A percentile compares a stretch with the other conserved stretches of the same genome.
Conservation (phyloP, 192 early-diverging fungal species). For the Chytriomyces confervae region DNA sequence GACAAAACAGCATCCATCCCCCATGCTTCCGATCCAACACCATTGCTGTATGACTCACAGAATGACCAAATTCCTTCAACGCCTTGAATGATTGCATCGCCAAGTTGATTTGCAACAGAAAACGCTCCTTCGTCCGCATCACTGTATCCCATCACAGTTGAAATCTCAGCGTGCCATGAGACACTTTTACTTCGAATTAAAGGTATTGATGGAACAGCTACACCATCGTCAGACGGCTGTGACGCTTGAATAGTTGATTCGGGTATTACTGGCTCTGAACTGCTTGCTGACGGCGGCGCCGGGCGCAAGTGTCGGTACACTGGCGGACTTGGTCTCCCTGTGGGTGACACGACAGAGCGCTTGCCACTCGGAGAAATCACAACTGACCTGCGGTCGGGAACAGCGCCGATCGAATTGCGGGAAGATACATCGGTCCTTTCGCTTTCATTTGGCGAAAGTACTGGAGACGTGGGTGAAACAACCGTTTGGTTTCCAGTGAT, state of each 20-base stretch:
- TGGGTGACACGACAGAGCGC: not conserved
- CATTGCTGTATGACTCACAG: not conserved
- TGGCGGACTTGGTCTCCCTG: not conserved
- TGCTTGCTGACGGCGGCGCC: not conserved
- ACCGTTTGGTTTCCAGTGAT: too few relatives aligned
- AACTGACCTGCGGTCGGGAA: too few relatives aligned
- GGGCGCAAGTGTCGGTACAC: not conserved
- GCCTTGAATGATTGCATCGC: not conserved
- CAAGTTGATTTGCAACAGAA: not conserved
- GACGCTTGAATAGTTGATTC: too few relatives aligned
- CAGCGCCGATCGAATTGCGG: too few relatives aligned
- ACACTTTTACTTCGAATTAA: not conserved
- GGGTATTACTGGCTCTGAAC: too few relatives aligned
- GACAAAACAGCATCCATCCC: not conserved
- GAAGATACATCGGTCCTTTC: too few relatives aligned
- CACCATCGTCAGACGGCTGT: not conserved
- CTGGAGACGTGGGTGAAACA: not conserved
- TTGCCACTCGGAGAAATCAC: too few relatives aligned
- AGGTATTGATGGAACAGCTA: not conserved
- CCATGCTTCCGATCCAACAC: not conserved
- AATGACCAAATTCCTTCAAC: constrained; percentile 6
- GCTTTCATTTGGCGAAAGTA: too few relatives aligned
- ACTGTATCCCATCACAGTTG: constrained; percentile 4
- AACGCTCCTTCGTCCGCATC: not conserved
- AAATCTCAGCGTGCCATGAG: constrained; percentile 9